Percentiles rank a stretch among this genome's conserved stretches.
Conservation (phyloP, 768 basidiomycete genomes). For the Tremella mesenterica region DNA sequence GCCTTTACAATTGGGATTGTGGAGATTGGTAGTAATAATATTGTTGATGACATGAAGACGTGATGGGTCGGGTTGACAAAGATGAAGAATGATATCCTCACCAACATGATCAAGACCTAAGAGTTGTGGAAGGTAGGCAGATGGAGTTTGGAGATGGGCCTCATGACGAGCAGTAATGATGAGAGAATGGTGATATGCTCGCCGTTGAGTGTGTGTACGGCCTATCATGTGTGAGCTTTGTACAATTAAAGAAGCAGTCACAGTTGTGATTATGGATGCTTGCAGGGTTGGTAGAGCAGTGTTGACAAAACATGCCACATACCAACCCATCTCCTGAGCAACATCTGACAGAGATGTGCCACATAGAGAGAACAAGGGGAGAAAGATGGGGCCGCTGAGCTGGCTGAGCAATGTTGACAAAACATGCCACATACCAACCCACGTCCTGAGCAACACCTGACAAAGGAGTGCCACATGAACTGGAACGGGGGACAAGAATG, state of each 20-base stretch:
- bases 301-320: slow-evolving; percentile 1
- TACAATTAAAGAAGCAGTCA: not conserved
- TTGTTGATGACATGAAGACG: not conserved
- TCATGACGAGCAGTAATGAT: not conserved
- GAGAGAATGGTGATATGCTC: not conserved
- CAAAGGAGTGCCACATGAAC: not conserved
- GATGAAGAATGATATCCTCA: not conserved
- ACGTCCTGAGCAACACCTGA: not conserved
- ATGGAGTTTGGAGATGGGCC: not conserved
- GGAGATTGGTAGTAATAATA: not conserved
- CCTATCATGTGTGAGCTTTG: not conserved
- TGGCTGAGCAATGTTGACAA: not conserved
- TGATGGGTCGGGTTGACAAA: not conserved
- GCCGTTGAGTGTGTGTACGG: not conserved
- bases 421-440: not conserved
- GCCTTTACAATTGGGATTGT: not conserved
- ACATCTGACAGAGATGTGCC: not conserved
- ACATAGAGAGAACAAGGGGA: not conserved
- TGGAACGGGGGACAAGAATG: not conserved
- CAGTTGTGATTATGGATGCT: not conserved
- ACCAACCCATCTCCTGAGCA: not conserved
- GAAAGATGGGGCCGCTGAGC: not conserved
- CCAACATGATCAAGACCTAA: not conserved
- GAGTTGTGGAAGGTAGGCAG: not conserved
- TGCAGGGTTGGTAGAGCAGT: not conserved